Conservation (phyloP, 1,139 yeast species). For the Blastobotrys arbuscula region DNA sequence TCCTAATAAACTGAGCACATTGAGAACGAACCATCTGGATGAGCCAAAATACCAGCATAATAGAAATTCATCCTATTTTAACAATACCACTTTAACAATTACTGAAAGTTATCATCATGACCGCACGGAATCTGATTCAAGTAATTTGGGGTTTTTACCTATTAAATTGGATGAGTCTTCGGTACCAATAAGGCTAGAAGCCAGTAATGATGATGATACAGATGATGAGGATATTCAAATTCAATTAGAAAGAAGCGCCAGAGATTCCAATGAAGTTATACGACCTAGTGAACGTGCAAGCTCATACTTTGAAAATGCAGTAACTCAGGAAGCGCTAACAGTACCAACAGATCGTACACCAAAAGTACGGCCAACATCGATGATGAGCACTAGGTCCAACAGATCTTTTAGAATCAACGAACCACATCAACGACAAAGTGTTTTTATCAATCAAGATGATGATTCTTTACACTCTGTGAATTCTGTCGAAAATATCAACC, state of each 20-base stretch:
- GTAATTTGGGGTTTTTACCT: constrained; percentile 17
- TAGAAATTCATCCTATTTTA: background rate
- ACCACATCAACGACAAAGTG: background rate
- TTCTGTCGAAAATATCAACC: background rate
- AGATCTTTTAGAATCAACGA: constrained; percentile 8
- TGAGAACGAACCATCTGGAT: background rate
- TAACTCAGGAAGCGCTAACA: background rate
- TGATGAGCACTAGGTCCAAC: constrained; percentile 4
- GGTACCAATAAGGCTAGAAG: constrained; percentile 7
- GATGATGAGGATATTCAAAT: background rate
- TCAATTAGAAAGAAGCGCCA: background rate
- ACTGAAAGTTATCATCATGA: constrained; percentile 10
- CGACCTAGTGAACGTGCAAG: constrained; percentile 6
- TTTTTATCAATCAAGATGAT: background rate
- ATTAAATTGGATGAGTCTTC: constrained; percentile 16
- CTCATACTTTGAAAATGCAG: constrained; percentile 7
- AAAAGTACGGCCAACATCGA: constrained; percentile 2
- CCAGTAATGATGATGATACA: background rate
- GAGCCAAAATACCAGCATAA: background rate
- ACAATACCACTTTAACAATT: background rate
- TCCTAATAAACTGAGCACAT: background rate
- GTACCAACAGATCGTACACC: background rate
- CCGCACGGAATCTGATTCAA: constrained; percentile 10
- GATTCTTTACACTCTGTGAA: background rate
- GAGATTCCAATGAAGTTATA: background rate